Evolutionary conservation across 345 rosid genomes (phyloP).

Genomic region (Stellera chamaejasme): DNA sequence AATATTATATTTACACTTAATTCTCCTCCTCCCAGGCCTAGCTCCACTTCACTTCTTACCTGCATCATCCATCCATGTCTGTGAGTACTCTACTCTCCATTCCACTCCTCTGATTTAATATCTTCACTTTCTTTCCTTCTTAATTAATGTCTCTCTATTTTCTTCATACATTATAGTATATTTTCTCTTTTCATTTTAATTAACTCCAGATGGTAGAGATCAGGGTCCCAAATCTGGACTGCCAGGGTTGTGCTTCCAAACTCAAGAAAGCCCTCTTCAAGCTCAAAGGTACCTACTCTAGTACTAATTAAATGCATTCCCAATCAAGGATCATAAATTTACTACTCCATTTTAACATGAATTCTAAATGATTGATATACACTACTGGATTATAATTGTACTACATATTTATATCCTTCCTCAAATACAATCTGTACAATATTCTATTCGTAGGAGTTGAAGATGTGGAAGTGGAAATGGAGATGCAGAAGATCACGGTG

Average conservation of each 20-base stretch:
- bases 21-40: not conserved
- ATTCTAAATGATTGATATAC: no score
- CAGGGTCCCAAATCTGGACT: constrained; percentile 84
- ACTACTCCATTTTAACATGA: no score
- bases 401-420: no score
- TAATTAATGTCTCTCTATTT: no score
- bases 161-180: no score
- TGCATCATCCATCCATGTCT: constrained; percentile 17
- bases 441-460: constrained; percentile 45
- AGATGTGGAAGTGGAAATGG: constrained; percentile 88
- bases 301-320: no score
- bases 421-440: no score
- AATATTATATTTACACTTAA: no score
- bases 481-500: constrained; percentile 65
- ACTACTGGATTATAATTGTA: no score
- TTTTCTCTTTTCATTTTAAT: no score
- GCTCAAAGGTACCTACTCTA: constrained; percentile 89
- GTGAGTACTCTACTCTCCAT: constrained; percentile 26
- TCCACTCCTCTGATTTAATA: not conserved
- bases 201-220: constrained; percentile 63
- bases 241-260: constrained; percentile 90
- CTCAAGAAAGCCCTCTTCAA: constrained; percentile 74
- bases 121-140: not conserved
- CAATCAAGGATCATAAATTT: no score
- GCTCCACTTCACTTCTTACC: not conserved